Percentiles rank a stretch among this genome's conserved stretches.
Evolutionary conservation across 345 rosid genomes (phyloP).

Genomic region (Orychophragmus violaceus): DNA sequence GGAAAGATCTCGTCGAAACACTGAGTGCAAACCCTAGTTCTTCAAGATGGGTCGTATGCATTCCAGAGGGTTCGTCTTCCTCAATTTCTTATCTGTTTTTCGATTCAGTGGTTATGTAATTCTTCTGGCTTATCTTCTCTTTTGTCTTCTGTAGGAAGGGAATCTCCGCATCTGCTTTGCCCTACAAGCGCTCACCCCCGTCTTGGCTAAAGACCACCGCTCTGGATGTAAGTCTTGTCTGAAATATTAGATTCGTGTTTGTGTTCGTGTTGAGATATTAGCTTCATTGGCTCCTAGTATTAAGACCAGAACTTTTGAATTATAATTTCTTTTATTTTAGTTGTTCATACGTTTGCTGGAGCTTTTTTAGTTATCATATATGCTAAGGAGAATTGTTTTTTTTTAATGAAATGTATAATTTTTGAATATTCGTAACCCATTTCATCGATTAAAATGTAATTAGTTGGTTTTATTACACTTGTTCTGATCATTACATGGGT

Average conservation of each 20-base stretch:
- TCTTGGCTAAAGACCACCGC: constrained; percentile 54
- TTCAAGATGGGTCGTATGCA: constrained; percentile 90
- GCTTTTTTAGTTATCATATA: no score
- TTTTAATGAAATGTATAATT: no score
- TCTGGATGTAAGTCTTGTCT: constrained; percentile 41
- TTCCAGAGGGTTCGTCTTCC: constrained; percentile 61
- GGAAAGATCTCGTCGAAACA: not conserved
- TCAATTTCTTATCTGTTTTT: not conserved
- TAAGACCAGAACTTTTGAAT: no score
- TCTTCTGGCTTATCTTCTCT: not conserved
- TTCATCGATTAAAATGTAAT: no score
- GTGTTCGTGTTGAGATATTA: not conserved
- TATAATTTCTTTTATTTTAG: no score
- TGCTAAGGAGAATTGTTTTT: no score
- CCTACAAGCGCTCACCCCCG: constrained; percentile 50
- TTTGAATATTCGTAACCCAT: no score
- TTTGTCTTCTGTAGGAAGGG: constrained; percentile 39
- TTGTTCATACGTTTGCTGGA: no score
- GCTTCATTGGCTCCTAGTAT: not conserved
- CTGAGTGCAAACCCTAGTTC: not conserved
- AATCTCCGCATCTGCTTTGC: constrained; percentile 56
- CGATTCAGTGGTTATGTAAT: not conserved
- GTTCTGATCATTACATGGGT: no score
- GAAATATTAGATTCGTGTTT: not conserved
- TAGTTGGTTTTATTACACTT: no score